Conservation (phyloP, 129 eudicot species). For the Smallanthus sonchifolius region DNA sequence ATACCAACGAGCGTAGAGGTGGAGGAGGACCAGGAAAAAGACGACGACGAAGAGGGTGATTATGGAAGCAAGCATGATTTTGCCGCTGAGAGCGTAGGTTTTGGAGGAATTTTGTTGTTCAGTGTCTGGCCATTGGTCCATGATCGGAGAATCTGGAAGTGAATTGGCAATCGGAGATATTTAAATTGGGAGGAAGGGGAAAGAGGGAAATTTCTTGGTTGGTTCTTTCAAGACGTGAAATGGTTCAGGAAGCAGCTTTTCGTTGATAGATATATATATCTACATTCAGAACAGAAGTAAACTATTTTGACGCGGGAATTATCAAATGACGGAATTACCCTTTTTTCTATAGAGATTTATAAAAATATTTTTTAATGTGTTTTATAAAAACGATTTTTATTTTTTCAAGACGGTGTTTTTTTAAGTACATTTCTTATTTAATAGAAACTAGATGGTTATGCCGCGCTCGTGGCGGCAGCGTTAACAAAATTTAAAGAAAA, state of each 20-base stretch:
- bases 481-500: too few relatives aligned
- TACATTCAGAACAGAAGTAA: not conserved
- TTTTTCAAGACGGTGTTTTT: too few relatives aligned
- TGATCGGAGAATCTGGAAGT: not conserved
- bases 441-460: too few relatives aligned
- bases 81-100: conserved; percentile 67
- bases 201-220: conserved; percentile 28
- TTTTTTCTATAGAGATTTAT: too few relatives aligned
- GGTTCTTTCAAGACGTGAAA: conserved; percentile 17
- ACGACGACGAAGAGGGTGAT: conserved; percentile 62
- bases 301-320: conserved; percentile 22
- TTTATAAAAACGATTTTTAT: too few relatives aligned
- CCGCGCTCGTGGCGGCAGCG: too few relatives aligned
- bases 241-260: conserved; percentile 20
- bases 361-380: too few relatives aligned
- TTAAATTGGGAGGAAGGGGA: not conserved
- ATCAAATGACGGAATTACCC: not conserved
- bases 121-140: not conserved
- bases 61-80: conserved; percentile 77
- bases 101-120: conserved; percentile 8
- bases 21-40: conserved; percentile 48
- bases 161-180: not conserved
- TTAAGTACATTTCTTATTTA: too few relatives aligned
- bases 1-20: conserved; percentile 78
- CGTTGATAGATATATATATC: conserved; percentile 11